Conservation (phyloP, 2,329 filamentous ascomycete genomes). For the Westerdykella aurantiaca region DNA sequence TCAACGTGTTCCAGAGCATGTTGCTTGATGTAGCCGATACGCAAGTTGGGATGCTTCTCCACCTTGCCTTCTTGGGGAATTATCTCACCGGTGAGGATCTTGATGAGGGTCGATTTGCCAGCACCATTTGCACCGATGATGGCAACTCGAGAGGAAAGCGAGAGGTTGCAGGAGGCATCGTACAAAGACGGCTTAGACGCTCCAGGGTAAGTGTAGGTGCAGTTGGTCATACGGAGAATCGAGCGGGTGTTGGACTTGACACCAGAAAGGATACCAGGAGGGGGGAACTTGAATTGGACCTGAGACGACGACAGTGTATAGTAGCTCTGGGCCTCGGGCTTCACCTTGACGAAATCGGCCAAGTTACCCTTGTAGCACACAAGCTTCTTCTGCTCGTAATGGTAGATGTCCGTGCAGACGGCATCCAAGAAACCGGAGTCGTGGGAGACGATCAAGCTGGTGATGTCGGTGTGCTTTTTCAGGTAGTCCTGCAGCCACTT, state of each 20-base stretch:
- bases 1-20: conserved; percentile 98
- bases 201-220: conserved; percentile 89
- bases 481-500: conserved; percentile 95
- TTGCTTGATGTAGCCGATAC: conserved; percentile 99
- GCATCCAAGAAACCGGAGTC: conserved; percentile 96
- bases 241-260: conserved; percentile 92
- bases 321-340: conserved; percentile 94
- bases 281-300: conserved; percentile 96
- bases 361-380: conserved; percentile 79
- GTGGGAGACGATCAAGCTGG: conserved; percentile 95
- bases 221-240: conserved; percentile 91
- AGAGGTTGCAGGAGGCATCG: conserved; percentile 82
- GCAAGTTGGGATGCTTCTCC: conserved; percentile 96
- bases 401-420: conserved; percentile 97
- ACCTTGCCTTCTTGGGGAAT: conserved; percentile 80
- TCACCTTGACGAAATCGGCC: conserved; percentile 75
- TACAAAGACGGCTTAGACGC: conserved; percentile 77
- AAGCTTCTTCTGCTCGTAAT: conserved; percentile 98
- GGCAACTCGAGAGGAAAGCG: conserved; percentile 84
- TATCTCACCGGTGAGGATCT: conserved; percentile 87
- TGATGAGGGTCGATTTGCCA: conserved; percentile 97
- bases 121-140: conserved; percentile 98
- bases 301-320: conserved; percentile 87
- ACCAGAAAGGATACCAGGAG: conserved; percentile 86
- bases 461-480: conserved; percentile 93